A percentile compares a stretch with the other conserved stretches of the same genome.
Evolutionary conservation across 2,329 filamentous ascomycete genomes (phyloP).

Genomic region (Exophiala alcalophila): DNA sequence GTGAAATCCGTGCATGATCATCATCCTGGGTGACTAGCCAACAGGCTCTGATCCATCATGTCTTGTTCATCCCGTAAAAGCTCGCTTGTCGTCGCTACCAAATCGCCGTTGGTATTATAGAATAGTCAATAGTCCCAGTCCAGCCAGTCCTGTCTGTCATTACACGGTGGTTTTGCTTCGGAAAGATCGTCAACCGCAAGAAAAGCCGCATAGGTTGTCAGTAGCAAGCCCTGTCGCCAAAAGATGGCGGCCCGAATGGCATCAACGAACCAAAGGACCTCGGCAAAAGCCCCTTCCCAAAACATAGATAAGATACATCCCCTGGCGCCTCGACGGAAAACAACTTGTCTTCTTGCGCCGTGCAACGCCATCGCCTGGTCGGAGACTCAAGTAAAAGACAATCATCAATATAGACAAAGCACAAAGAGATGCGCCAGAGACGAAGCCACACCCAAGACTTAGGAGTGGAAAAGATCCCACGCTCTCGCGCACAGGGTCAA

Average conservation of each 20-base stretch:
- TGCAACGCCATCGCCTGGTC: slow-evolving; percentile 8
- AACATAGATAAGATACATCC: too few species aligned
- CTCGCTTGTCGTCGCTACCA: slow-evolving; percentile 7
- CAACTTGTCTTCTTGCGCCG: slow-evolving; percentile 13
- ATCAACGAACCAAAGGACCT: not conserved
- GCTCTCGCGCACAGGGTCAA: slow-evolving; percentile 79
- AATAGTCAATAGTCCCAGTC: slow-evolving; percentile 25
- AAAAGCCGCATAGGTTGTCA: not conserved
- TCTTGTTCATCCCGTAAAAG: too few species aligned
- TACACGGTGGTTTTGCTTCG: slow-evolving; percentile 13
- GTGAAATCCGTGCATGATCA: too few species aligned
- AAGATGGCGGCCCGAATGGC: slow-evolving; percentile 2
- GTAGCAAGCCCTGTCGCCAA: too few species aligned
- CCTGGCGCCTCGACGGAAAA: not conserved
- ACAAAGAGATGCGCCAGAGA: not conserved
- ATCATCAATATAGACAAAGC: slow-evolving; percentile 15
- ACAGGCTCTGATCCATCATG: too few species aligned
- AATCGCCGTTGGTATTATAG: slow-evolving; percentile 17
- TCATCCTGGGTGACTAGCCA: too few species aligned
- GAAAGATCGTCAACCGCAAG: slow-evolving; percentile 9
- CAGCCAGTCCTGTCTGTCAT: slow-evolving; percentile 26
- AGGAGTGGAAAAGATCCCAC: slow-evolving; percentile 97
- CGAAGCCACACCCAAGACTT: slow-evolving; percentile 32
- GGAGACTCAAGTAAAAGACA: slow-evolving; percentile 1
- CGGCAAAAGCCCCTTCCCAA: too few species aligned